Evolutionary conservation across 1,139 yeast genomes (phyloP).

Genomic region (Yarrowia galli): DNA sequence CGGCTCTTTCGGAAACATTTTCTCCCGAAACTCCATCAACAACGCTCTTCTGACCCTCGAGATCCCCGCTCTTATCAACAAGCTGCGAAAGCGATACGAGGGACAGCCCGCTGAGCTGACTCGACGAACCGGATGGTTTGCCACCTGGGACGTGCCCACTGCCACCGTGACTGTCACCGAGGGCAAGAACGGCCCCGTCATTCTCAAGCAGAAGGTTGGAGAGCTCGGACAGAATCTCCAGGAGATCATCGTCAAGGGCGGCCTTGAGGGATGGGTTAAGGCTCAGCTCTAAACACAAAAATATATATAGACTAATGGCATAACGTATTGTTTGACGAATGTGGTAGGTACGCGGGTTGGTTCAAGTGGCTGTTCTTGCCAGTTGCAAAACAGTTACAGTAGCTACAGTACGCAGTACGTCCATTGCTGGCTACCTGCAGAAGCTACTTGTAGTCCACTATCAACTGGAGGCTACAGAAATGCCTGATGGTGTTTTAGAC

Average conservation of each 20-base stretch:
- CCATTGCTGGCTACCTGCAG: no score
- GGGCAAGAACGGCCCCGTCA: constrained; percentile 62
- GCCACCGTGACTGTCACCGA: constrained; percentile 82
- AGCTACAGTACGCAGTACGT: no score
- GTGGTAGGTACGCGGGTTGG: neutral
- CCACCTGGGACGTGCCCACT: constrained; percentile 90
- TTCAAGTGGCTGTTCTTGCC: no score
- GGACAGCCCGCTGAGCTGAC: constrained; percentile 70
- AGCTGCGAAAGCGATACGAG: constrained; percentile 72
- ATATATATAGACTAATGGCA: constrained; percentile 32
- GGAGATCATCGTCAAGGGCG: constrained; percentile 96
- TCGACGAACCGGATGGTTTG: constrained; percentile 91
- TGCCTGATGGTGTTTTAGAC: no score
- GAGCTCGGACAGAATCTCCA: constrained; percentile 94
- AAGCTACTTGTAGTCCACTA: no score
- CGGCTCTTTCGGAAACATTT: constrained; percentile 97
- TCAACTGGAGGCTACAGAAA: no score
- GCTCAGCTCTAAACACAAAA: constrained; percentile 48
- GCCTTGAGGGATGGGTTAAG: constrained; percentile 97
- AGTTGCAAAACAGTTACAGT: no score
- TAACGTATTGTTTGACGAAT: constrained; percentile 1
- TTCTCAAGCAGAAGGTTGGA: constrained; percentile 87
- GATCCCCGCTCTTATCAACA: constrained; percentile 82
- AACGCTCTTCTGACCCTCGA: constrained; percentile 93
- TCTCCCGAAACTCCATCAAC: constrained; percentile 93